Conservation (phyloP, 164 flowering plant species). For the Chimonanthus praecox region DNA sequence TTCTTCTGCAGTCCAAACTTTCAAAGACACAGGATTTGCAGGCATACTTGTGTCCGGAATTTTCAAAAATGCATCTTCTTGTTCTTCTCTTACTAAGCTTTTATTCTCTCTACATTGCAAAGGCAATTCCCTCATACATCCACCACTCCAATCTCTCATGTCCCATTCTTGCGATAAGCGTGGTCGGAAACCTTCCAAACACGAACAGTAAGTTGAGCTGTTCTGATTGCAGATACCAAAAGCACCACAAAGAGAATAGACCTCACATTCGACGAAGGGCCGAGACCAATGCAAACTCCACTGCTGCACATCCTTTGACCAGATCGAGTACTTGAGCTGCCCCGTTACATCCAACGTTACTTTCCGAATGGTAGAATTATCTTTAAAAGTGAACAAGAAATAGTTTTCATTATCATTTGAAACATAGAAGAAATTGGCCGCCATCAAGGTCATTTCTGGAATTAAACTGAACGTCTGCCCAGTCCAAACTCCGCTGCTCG, state of each 20-base stretch:
- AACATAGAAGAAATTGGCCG: conserved; percentile 14
- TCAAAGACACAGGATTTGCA: not conserved
- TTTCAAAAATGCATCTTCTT: conserved; percentile 18
- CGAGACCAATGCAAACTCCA: conserved; percentile 8
- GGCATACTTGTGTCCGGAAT: conserved; percentile 17
- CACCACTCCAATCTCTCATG: conserved; percentile 14
- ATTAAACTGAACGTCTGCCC: too few species aligned
- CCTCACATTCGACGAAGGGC: conserved; percentile 24
- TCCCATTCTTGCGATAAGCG: conserved; percentile 11
- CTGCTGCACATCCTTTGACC: conserved; percentile 6
- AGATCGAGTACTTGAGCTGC: conserved; percentile 7
- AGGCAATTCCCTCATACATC: conserved; percentile 11
- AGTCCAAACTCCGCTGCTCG: too few species aligned
- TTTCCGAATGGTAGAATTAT: conserved; percentile 23
- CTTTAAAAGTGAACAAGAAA: conserved; percentile 22
- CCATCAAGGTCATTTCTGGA: too few species aligned
- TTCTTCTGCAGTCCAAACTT: not conserved
- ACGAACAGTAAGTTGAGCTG: conserved; percentile 16
- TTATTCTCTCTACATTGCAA: conserved; percentile 9
- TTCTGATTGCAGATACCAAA: conserved; percentile 22
- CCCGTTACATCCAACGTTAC: conserved; percentile 23
- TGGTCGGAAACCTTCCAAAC: conserved; percentile 25
- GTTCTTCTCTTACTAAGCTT: too few species aligned
- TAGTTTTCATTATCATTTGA: conserved; percentile 22
- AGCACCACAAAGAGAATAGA: conserved; percentile 23